Conservation (phyloP, 2,329 filamentous ascomycete genomes). For the Phialophora verrucosa region DNA sequence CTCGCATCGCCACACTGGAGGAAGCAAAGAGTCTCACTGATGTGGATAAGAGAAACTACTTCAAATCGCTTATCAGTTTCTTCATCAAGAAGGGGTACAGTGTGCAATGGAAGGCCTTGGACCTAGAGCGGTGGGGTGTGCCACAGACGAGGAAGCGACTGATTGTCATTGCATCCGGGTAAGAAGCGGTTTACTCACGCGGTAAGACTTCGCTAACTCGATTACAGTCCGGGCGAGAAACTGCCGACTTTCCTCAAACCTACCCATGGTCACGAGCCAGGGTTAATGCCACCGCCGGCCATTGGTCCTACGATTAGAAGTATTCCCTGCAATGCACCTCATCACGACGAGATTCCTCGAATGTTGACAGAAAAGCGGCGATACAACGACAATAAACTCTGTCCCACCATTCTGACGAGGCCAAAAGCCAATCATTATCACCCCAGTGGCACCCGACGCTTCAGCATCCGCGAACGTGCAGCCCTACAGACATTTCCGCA, state of each 20-base stretch:
- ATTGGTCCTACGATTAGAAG: constrained; percentile 50
- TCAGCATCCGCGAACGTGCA: constrained; percentile 72
- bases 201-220: constrained; percentile 55
- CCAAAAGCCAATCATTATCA: constrained; percentile 68
- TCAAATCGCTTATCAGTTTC: constrained; percentile 65
- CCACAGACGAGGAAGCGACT: constrained; percentile 56
- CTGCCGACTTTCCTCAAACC: constrained; percentile 69
- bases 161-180: constrained; percentile 61
- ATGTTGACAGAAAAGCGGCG: background rate
- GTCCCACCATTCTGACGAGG: constrained; percentile 64
- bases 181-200: constrained; percentile 38
- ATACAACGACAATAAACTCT: constrained; percentile 50
- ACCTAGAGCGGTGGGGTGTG: constrained; percentile 57
- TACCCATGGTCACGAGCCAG: constrained; percentile 58
- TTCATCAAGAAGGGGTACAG: constrained; percentile 72
- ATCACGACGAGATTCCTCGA: background rate
- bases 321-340: constrained; percentile 44
- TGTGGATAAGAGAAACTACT: constrained; percentile 60
- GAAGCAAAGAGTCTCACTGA: constrained; percentile 73
- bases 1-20: constrained; percentile 76
- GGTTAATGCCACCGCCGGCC: constrained; percentile 47
- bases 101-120: constrained; percentile 69
- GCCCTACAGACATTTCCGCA: constrained; percentile 72
- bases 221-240: constrained; percentile 68
- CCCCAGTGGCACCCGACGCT: constrained; percentile 65